Conservation (phyloP, 345 rosid species). For the Sisymbrium altissimum region DNA sequence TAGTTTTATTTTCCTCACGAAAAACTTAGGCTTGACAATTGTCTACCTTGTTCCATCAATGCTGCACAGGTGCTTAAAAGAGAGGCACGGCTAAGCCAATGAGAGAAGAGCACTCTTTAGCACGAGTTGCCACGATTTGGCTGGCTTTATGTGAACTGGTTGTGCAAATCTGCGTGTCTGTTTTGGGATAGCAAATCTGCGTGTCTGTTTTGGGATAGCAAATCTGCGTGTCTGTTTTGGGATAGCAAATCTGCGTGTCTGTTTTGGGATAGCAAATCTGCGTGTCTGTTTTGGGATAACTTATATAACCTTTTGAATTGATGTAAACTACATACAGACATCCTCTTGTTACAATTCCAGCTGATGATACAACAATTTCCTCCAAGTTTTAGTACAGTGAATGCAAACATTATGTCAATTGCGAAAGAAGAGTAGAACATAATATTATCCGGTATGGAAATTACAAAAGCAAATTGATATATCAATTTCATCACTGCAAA, state of each 20-base stretch:
- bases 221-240: constrained; percentile 8
- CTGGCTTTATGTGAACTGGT: constrained; percentile 18
- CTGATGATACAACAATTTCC: background rate
- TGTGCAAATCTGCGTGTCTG: constrained; percentile 10
- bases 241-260: constrained; percentile 8
- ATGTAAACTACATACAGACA: constrained; percentile 21
- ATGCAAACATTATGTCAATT: background rate
- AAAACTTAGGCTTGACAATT: background rate
- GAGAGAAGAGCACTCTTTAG: constrained; percentile 2
- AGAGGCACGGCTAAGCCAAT: constrained; percentile 68
- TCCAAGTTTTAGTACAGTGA: background rate
- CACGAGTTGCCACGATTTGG: constrained; percentile 7
- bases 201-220: constrained; percentile 13
- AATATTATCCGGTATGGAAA: background rate
- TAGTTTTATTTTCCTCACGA: background rate
- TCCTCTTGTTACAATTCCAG: background rate
- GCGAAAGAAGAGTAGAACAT: background rate
- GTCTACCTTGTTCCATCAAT: background rate
- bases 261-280: constrained; percentile 16
- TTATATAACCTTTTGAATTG: constrained; percentile 4
- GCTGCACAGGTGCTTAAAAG: constrained; percentile 61
- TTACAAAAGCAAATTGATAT: constrained; percentile 5
- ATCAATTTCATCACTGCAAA: background rate
- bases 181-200: constrained; percentile 15
- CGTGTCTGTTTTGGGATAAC: background rate